Base-by-base conservation (phyloP, 2,329 filamentous ascomycete species). In the Pseudogymnoascus sp. region DNA sequence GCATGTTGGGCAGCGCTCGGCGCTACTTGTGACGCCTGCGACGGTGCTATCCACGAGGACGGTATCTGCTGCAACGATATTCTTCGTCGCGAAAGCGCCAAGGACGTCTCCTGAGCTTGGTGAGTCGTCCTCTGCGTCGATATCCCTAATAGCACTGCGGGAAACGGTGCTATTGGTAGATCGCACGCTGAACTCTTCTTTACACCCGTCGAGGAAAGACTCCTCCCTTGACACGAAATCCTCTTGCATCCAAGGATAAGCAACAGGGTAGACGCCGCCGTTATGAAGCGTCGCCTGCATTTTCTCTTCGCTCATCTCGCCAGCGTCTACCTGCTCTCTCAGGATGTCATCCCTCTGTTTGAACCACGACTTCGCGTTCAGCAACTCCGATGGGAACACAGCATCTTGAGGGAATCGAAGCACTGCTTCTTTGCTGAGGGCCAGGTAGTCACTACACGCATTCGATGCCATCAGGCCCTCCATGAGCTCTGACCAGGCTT, bases 381-480 rank as follows among this genome's bases (percentile, higher is more conserved):
- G 14, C 6, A 69, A 64, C 55, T 70, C 68, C 21, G 65, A 68
- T 11, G 68, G 68, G 26, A 70, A 69, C 45, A 69, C 59, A 37
- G 61, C 61, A 60, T 70, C 68, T 31, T 69, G 65, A 2, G 67
- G 68, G 38, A 70, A 70, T 60, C 66, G 69, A 45, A 65, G 60
- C 49, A 67, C 63, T 2, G 68, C 68, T 31, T 69, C 67, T 7
- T 62, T 63, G 49, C 68, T 69, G 59, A 68, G 59, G 19, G 63
- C 61, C n/a, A 63, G 23, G 61, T 70, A 70, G 62, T 69, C 68
- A 33, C 64, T 39, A 62, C 68, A 69, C 49, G 66, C 69, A 52
- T 70, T 70, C 23, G 68, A 66, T n/a, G 67, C 68, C 66, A 70
- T 68, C 1, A 70, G 59, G 6, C 68, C 68, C 61, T 70, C 68